A percentile compares a stretch with the other conserved stretches of the same genome.
These are phyloP conservation scores for Picocystis salinarum DNA, from an alignment of 139 green algal genomes.

Conservation along the genomic window DNA sequence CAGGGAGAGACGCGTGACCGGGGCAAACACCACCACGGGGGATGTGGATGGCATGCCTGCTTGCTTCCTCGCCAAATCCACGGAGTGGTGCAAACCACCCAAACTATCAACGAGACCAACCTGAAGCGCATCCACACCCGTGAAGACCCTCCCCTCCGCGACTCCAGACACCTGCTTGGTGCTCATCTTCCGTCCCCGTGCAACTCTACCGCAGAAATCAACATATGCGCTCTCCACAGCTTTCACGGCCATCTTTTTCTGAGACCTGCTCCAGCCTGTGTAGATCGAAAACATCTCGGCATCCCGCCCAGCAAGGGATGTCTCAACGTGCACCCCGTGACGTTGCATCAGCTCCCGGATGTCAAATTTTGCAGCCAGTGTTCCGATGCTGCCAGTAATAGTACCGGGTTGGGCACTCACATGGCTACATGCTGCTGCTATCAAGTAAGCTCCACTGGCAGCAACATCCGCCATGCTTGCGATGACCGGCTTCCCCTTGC, in stretches of 20 bases:
- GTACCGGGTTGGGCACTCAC: conserved; percentile 6
- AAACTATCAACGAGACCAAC: conserved; percentile 12
- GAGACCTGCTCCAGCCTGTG: conserved; percentile 4
- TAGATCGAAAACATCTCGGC: conserved; percentile 18
- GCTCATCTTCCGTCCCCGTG: conserved; percentile 4
- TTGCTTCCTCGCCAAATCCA: no score
- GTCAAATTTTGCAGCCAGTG: conserved; percentile 12
- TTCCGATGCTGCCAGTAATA: conserved; percentile 9
- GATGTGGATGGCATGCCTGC: no score
- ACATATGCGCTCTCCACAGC: no score
- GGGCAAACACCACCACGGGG: no score
- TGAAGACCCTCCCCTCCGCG: conserved; percentile 15
- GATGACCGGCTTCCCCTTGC: conserved; percentile 1
- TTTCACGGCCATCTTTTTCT: conserved; percentile 5
- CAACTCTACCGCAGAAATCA: conserved; percentile 11
- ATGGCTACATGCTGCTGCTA: not conserved
- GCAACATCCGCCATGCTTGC: conserved; percentile 8
- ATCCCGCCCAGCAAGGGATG: no score
- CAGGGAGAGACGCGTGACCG: no score
- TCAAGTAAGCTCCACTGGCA: conserved; percentile 8
- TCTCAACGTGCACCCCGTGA: no score
- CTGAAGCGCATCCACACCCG: conserved; percentile 7
- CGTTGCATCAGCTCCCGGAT: conserved; percentile 4
- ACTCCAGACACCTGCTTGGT: conserved; percentile 1
- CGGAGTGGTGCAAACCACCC: conserved; percentile 7